Evolutionary conservation across 345 rosid genomes (phyloP).

Genomic region (Trapa incisa): DNA sequence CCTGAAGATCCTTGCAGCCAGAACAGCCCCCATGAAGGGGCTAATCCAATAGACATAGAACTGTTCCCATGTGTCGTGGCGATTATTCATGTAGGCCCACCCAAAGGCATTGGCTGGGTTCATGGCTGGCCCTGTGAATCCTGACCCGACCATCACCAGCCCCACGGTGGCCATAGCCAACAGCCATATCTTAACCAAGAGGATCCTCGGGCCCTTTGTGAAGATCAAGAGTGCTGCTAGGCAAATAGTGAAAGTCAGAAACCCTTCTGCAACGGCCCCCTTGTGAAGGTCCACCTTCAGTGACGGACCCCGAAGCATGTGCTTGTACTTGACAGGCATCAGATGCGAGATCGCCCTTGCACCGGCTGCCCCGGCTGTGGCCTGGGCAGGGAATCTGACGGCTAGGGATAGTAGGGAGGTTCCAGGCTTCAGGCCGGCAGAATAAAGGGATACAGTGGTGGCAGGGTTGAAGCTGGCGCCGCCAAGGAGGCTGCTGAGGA

Average conservation of each 20-base stretch:
- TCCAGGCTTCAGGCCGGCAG: slow-evolving; percentile 30
- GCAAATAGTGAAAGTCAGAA: slow-evolving; percentile 28
- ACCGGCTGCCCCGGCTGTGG: slow-evolving; percentile 35
- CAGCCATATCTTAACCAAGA: slow-evolving; percentile 37
- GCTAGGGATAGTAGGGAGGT: slow-evolving; percentile 35
- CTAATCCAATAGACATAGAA: slow-evolving; percentile 62
- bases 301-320: slow-evolving; percentile 39
- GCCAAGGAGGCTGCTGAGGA: slow-evolving; percentile 24
- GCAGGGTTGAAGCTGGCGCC: slow-evolving; percentile 48
- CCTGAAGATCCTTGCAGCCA: slow-evolving; percentile 29
- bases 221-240: slow-evolving; percentile 31
- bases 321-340: slow-evolving; percentile 34
- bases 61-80: slow-evolving; percentile 56
- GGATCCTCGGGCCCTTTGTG: slow-evolving; percentile 37
- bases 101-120: slow-evolving; percentile 74
- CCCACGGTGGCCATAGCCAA: slow-evolving; percentile 30
- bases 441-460: slow-evolving; percentile 28
- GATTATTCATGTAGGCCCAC: slow-evolving; percentile 52
- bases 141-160: slow-evolving; percentile 29
- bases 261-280: slow-evolving; percentile 56
- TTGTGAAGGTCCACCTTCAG: slow-evolving; percentile 46
- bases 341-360: slow-evolving; percentile 28
- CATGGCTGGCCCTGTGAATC: slow-evolving; percentile 59
- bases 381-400: slow-evolving; percentile 44
- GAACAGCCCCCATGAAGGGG: slow-evolving; percentile 38